Percentiles rank a stretch among this genome's conserved stretches.
Conservation (phyloP, 2,329 filamentous ascomycete genomes). For the Monilinia vaccinii-corymbosi region DNA sequence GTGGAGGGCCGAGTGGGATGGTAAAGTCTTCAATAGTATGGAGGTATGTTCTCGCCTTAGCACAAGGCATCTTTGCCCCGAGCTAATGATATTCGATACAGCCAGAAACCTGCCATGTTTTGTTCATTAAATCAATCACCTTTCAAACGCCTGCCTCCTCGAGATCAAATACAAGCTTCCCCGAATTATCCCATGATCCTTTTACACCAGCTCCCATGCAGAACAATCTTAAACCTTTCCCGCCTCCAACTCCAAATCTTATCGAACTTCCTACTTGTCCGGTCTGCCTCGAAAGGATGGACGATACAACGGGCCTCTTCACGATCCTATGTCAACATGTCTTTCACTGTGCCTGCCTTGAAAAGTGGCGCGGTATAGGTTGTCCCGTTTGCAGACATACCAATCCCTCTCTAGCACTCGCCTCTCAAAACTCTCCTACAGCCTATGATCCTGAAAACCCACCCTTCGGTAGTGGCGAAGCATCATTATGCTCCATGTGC, state of each 20-base stretch:
- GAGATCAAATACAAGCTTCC: constrained; percentile 36
- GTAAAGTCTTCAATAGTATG: constrained; percentile 85
- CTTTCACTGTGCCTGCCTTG: constrained; percentile 91
- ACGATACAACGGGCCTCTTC: constrained; percentile 88
- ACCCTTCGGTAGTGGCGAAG: constrained; percentile 51
- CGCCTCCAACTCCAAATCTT: constrained; percentile 67
- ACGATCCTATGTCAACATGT: constrained; percentile 97
- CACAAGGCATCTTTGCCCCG: neutral
- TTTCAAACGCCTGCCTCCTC: constrained; percentile 46
- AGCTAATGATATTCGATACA: constrained; percentile 29
- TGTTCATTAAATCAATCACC: constrained; percentile 87
- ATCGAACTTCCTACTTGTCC: constrained; percentile 92
- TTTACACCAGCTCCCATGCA: constrained; percentile 47
- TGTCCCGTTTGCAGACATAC: constrained; percentile 95
- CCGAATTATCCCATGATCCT: constrained; percentile 53
- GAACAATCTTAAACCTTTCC: constrained; percentile 44
- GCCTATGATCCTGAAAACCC: constrained; percentile 40
- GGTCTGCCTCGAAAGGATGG: constrained; percentile 95
- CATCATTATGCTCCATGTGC: constrained; percentile 73
- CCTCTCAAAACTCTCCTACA: constrained; percentile 20
- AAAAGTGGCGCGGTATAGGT: constrained; percentile 90
- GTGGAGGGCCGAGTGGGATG: constrained; percentile 85
- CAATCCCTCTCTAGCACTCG: constrained; percentile 41
- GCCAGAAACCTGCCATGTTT: constrained; percentile 91
- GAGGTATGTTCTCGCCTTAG: constrained; percentile 48